Evolutionary conservation across 805 yeast genomes (phyloP), one percentile per base, ranked within the genome.

Genomic region (Zygotorulaspora florentina): DNA sequence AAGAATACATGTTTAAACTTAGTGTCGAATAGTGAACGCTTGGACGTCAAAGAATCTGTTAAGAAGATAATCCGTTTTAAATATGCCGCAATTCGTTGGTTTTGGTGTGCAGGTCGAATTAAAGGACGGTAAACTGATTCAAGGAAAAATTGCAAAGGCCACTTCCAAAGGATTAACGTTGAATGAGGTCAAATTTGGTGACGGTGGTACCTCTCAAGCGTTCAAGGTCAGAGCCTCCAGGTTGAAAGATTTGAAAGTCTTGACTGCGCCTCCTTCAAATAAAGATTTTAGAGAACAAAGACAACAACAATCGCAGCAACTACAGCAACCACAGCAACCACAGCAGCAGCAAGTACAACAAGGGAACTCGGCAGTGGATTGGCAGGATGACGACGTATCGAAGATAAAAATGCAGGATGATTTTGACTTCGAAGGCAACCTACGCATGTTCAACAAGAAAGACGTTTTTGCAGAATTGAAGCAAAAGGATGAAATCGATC

Each of bases 371-470:
- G 66, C 68, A 10, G 69, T 70, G 2, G 76, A 71, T 39, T 79
- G 81, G 81, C 61, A 60, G 38, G 74, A 71, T 43, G 79, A 72
- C 35, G 78, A 75, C 46, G 73, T 79, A 27, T 53, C 67, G 46
- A 67, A 70, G 48, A 74, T 78, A 61, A 72, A 78, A 53, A 51
- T 65, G 15, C 62, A 73, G 44, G 74, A 71, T 17, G 96, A 88
- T 52, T 90, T 90, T 66, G 96, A 90, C 63, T 90, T 90, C 65
- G 87, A 80, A 45, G 82, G 87, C 11, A 87, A 85, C 59, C 72
- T 90, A 51, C 83, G 83, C 18, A 80, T 81, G 71, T 90, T 90
- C 58, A 93, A 90, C 64, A 90, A 90, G 64, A 70, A 74, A 47
- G 73, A 81, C 5, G 91, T 89, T 3, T 85, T 90, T 64, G 85